Evolutionary conservation across 352 stramenopile genomes (phyloP), one percentile per base, ranked within the genome.

Genomic region (Poterioochromonas sp.): DNA sequence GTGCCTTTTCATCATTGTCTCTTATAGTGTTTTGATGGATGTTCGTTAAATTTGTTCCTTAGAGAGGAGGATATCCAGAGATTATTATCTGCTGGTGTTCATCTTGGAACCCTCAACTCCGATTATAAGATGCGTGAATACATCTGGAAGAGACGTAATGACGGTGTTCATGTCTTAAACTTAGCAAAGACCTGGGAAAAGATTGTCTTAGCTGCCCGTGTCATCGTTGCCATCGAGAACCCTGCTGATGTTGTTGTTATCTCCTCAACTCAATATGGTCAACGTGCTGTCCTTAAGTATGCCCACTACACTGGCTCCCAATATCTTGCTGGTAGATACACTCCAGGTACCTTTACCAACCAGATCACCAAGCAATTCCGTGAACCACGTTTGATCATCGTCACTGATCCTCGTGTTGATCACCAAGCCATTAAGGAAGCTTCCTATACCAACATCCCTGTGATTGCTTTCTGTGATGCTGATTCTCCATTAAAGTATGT

Each of bases 361-460:
- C 96, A 99, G 89, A 99, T 99, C 90, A 99, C 96, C 80, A 99
- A 99, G 90, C 95, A 99, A 86, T 99, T 99, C 92, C 90, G 92
- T 80, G 96, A 99, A 88, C 96, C 96, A 78, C 95, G 96, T 82
- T 88, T 99, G 79, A 85, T 99, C 65, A 96, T 99, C 87, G 96
- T 99, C 82, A 99, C 96, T 76, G 96, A 99, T 90, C 95, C 96
- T 51, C 89, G 95, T 81, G 97, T 95, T 35, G 96, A 99, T 89
- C 90, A 92, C 53, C 93, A 97, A 81, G 83, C 95, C 73, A 94
- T 99, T 83, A 90, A 93, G 81, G 96, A 99, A 87, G 95, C 95
- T 80, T 94, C 92, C 79, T 99, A 98, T 86, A 94, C 99, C 34
- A 99, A 99, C 87, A 94, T 99, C 80, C 96, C 96, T 76, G 95